Conservation (phyloP, 345 rosid species). For the Heritiera fomes region DNA sequence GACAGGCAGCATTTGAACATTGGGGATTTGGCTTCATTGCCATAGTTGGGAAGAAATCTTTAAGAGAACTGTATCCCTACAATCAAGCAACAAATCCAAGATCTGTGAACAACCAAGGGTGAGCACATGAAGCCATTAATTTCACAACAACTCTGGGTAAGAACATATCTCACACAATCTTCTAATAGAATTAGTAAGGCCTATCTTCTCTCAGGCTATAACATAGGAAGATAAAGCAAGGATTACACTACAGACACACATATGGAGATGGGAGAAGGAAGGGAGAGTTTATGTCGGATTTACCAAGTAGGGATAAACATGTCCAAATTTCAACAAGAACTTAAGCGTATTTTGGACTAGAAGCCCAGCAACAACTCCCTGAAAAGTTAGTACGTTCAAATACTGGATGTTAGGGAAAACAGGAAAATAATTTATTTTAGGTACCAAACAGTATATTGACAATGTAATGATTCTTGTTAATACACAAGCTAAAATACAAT, state of each 20-base stretch:
- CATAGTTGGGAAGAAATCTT: slow-evolving; percentile 95
- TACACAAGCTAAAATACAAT: not conserved
- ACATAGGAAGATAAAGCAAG: not conserved
- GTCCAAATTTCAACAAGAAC: slow-evolving; percentile 77
- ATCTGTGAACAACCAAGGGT: slow-evolving; percentile 11
- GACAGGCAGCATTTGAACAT: slow-evolving; percentile 84
- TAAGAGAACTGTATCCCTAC: slow-evolving; percentile 94
- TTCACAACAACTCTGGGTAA: not conserved
- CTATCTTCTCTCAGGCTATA: not conserved
- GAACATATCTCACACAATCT: not conserved
- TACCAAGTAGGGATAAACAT: slow-evolving; percentile 90
- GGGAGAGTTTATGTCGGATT: slow-evolving; percentile 20
- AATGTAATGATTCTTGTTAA: not conserved
- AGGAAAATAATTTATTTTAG: not conserved
- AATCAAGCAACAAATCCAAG: slow-evolving; percentile 27
- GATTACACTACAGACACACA: slow-evolving; percentile 7
- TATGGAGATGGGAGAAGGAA: not conserved
- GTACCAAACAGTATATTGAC: slow-evolving; percentile 2
- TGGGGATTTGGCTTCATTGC: slow-evolving; percentile 96
- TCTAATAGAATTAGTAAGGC: not conserved
- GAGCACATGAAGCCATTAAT: slow-evolving; percentile 16
- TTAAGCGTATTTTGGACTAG: slow-evolving; percentile 90
- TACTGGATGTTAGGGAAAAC: slow-evolving; percentile 14
- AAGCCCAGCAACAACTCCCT: slow-evolving; percentile 97
- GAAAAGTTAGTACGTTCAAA: slow-evolving; percentile 28